Evolutionary conservation across 768 basidiomycete species (phyloP).

Genomic region (Amanita exitialis): DNA sequence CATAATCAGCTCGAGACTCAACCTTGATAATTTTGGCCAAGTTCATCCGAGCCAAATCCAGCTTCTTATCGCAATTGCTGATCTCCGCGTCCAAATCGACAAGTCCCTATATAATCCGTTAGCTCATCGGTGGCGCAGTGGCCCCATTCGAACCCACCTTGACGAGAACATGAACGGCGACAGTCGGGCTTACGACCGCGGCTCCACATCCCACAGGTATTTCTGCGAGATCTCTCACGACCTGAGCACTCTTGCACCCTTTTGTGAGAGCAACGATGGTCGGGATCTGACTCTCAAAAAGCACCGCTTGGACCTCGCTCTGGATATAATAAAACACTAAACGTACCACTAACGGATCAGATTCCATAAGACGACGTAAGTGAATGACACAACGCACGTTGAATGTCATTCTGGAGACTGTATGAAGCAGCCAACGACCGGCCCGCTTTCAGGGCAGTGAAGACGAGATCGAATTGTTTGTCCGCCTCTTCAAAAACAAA

Average conservation of each 20-base stretch:
- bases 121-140: neutral
- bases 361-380: neutral
- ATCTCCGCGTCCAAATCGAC: conserved; percentile 87
- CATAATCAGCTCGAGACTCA: conserved; percentile 67
- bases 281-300: conserved; percentile 63
- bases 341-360: conserved; percentile 4
- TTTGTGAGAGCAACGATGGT: conserved; percentile 82
- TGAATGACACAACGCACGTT: conserved; percentile 36
- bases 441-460: conserved; percentile 65
- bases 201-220: conserved; percentile 88
- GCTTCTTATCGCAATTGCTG: conserved; percentile 84
- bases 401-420: conserved; percentile 77
- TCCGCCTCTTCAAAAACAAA: conserved; percentile 67
- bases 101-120: conserved; percentile 49
- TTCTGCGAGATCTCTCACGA: conserved; percentile 54
- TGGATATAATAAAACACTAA: conserved; percentile 77
- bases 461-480: conserved; percentile 78
- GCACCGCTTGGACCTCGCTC: conserved; percentile 44
- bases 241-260: conserved; percentile 68
- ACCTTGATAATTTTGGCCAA: conserved; percentile 71
- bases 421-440: conserved; percentile 86
- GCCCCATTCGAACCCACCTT: conserved; percentile 38
- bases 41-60: conserved; percentile 57
- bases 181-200: conserved; percentile 61
- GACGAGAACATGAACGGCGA: conserved; percentile 78